Conservation (phyloP, 257 asterid genomes). For the Eucommia ulmoides region DNA sequence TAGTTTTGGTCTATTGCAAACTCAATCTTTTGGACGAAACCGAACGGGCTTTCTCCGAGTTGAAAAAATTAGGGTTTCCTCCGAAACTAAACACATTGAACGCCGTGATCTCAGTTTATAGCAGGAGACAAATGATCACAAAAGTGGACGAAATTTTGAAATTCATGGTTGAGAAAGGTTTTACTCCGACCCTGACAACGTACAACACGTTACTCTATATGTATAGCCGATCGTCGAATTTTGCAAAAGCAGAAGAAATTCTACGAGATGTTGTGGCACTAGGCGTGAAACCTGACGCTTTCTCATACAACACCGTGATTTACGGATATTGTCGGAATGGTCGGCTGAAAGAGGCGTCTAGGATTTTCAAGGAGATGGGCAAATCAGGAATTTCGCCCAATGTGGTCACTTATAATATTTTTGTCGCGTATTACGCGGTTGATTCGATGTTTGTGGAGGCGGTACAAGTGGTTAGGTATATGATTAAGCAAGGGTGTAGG, state of each 20-base stretch:
- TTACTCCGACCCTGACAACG: conserved; percentile 64
- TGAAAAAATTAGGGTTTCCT: conserved; percentile 41
- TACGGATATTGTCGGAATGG: conserved; percentile 77
- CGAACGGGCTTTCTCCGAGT: conserved; percentile 60
- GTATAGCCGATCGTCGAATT: conserved; percentile 61
- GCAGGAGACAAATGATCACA: conserved; percentile 58
- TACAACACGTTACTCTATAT: conserved; percentile 83
- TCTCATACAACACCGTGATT: conserved; percentile 76
- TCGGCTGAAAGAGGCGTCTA: conserved; percentile 71
- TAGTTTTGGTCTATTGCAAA: conserved; percentile 80
- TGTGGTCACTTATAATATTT: conserved; percentile 76
- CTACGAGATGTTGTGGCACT: conserved; percentile 42
- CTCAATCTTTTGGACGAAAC: conserved; percentile 59
- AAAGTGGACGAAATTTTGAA: conserved; percentile 51
- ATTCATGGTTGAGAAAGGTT: conserved; percentile 51
- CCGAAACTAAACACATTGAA: conserved; percentile 62
- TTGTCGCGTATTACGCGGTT: conserved; percentile 59
- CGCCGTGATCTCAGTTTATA: conserved; percentile 80
- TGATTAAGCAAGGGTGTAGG: conserved; percentile 74
- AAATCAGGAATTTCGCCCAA: conserved; percentile 55
- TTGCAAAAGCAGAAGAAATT: conserved; percentile 61
- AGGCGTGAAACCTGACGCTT: conserved; percentile 63
- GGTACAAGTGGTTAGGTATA: conserved; percentile 56
- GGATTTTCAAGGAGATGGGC: conserved; percentile 54
- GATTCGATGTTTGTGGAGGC: conserved; percentile 80